Percentiles rank a stretch among this genome's conserved stretches.
Evolutionary conservation across 345 rosid species (phyloP).

Genomic region (Melaleuca alternifolia): DNA sequence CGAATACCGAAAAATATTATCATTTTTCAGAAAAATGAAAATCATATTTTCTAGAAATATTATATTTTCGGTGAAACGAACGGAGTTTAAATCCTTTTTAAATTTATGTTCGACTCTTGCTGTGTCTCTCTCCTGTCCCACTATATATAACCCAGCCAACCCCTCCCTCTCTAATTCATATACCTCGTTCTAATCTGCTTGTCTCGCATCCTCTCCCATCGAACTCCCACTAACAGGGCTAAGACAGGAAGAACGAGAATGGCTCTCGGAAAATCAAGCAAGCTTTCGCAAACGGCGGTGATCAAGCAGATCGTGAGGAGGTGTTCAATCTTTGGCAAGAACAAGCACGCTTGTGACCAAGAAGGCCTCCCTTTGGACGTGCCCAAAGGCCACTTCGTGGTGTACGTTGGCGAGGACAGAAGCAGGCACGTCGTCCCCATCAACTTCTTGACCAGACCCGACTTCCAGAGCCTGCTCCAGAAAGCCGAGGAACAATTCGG

Average conservation of each 20-base stretch:
- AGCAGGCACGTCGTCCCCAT: conserved; percentile 29
- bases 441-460: conserved; percentile 21
- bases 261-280: conserved; percentile 11
- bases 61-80: no score
- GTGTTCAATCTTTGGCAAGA: conserved; percentile 33
- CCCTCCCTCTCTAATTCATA: not conserved
- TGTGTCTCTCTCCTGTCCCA: not conserved
- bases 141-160: not conserved
- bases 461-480: conserved; percentile 28
- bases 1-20: no score
- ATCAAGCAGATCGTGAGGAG: conserved; percentile 29
- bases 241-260: not conserved
- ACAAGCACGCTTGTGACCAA: not conserved
- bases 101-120: not conserved
- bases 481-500: conserved; percentile 42
- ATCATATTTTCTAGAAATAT: no score
- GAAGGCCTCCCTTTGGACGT: conserved; percentile 13
- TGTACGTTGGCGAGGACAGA: conserved; percentile 34
- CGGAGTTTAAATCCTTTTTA: not conserved
- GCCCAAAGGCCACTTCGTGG: conserved; percentile 40
- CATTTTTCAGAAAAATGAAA: no score
- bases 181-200: not conserved
- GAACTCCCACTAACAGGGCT: not conserved
- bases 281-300: conserved; percentile 24
- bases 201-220: not conserved